Base-by-base conservation (phyloP, 306 rosid genomes). In the Quercus agrifolia region DNA sequence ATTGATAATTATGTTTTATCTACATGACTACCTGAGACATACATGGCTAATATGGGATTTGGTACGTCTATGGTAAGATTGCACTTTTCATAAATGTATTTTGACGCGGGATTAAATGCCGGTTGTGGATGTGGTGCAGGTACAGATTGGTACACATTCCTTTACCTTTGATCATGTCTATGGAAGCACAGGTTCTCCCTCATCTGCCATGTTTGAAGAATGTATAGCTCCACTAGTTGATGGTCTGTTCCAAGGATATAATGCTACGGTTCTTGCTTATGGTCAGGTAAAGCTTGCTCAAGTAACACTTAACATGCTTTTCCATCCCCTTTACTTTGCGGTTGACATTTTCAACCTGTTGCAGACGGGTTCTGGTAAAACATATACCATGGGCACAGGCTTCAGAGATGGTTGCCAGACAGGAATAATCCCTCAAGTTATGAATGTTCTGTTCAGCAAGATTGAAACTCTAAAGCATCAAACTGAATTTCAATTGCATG, bases 351-450 rank as follows among this genome's bases (percentile, higher is more conserved):
- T 73, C 75, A n/a, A 81, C 83, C 77, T 35, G 64, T 75, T 89
- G 90, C 97, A 96, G 99, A 96, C 99, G 31, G 99, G 99, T 85
- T 96, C 99, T 1, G 99, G 99, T 70, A 96, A 96, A 90, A 96
- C 99, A 0, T 96, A 96, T 78, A 96, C 99, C 84, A 96, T 96
- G 99, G 99, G 99, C 56, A 96, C 99, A 57, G 99, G 99, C 81
- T 85, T 93, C 46, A 91, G 84, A 83, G 99, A 96, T 80, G 94
- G 99, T 82, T 81, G 20, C 73, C 94, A 86, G 78, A 55, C 88
- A 19, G 99, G 99, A 87, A 89, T 96, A 71, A 66, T 93, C 81
- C 97, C 98, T 49, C 97, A 88, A 90, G 99, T 93, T 79, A 93
- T 96, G 99, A 86, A 90, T 85, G 91, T 84, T 83, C 72, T 96